These are phyloP conservation scores for Striga asiatica DNA, from an alignment of 257 asterid species.

Conservation along the genomic window DNA sequence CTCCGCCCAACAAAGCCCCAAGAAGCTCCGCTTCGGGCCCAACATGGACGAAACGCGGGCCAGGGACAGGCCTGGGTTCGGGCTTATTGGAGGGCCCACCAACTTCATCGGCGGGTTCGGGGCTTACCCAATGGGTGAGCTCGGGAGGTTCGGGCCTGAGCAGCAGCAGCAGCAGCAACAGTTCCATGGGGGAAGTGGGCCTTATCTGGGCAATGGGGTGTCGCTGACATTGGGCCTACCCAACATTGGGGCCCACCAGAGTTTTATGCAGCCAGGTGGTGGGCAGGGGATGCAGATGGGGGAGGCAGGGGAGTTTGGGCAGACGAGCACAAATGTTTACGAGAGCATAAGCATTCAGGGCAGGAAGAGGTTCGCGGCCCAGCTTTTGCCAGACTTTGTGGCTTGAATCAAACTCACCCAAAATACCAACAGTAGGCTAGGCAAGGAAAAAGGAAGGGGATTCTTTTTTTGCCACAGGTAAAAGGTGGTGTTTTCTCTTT, in stretches of 20 bases:
- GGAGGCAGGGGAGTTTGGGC: slow-evolving; percentile 37
- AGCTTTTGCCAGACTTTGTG: slow-evolving; percentile 80
- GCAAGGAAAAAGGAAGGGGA: background rate
- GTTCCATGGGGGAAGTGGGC: too few relatives aligned
- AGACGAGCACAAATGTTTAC: slow-evolving; percentile 34
- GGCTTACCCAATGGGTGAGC: too few relatives aligned
- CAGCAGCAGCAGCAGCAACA: too few relatives aligned
- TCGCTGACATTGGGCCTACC: slow-evolving; percentile 90
- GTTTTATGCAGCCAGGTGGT: slow-evolving; percentile 38
- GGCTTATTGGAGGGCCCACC: too few relatives aligned
- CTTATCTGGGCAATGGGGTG: slow-evolving; percentile 49
- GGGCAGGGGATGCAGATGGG: slow-evolving; percentile 51
- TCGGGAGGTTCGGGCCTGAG: too few relatives aligned
- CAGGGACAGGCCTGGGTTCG: too few relatives aligned
- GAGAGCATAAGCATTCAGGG: slow-evolving; percentile 66
- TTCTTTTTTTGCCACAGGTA: background rate
- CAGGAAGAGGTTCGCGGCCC: slow-evolving; percentile 74
- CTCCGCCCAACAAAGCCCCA: too few relatives aligned
- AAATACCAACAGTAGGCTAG: background rate
- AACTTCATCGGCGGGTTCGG: too few relatives aligned
- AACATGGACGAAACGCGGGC: too few relatives aligned
- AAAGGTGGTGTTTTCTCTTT: slow-evolving; percentile 12
- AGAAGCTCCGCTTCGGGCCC: too few relatives aligned
- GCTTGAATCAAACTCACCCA: too few relatives aligned
- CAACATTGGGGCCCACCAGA: slow-evolving; percentile 52